Base-by-base conservation (phyloP, 2,329 filamentous ascomycete species). In the Colletotrichum spaethianum region DNA sequence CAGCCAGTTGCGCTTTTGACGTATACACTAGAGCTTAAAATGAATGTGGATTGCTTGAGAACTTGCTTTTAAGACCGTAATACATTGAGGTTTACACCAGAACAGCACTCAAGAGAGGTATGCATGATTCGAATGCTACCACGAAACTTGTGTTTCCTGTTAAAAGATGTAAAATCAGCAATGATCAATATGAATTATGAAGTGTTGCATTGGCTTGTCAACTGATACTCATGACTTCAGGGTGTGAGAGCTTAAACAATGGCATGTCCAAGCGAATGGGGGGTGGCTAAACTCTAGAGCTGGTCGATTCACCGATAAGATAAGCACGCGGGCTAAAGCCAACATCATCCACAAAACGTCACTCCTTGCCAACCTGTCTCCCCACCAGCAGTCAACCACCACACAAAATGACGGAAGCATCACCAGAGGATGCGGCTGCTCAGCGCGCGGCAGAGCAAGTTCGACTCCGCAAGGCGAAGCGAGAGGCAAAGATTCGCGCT, bases 401-500 rank as follows among this genome's bases (percentile, higher is more conserved):
- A 66, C 42, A 48, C 61, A 69, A 26, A n/a, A 87, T 87, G 86
- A 79, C 83, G 6, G 84, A 87, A 53, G 20, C 70, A 28, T 80
- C 79, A 18, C 77, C 82, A n/a, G 84, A 86, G 59, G 86, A 88
- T 72, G 85, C 85, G 1, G 86, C 86, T 2, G 84, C 87, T 18
- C 83, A 85, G 71, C 83, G 88, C 73, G 88, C 89, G 3, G 83
- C 87, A 33, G 90, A 92, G 74, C 91, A 94, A 82, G 92, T 92
- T 46, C 91, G 93, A 57, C 86, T 94, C 70, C 92, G 94, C 76
- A 94, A 94, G 81, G 93, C 95, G 81, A 90, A 93, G 48, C 89
- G 93, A 60, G 92, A 94, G 80, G 93, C 93, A 70, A 96, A 95
- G 86, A 91, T 95, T 82, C 90, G 88, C 77, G 90, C 91, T 61